Evolutionary conservation across 306 rosid genomes (phyloP).

Genomic region (Dalbergia oliveri): DNA sequence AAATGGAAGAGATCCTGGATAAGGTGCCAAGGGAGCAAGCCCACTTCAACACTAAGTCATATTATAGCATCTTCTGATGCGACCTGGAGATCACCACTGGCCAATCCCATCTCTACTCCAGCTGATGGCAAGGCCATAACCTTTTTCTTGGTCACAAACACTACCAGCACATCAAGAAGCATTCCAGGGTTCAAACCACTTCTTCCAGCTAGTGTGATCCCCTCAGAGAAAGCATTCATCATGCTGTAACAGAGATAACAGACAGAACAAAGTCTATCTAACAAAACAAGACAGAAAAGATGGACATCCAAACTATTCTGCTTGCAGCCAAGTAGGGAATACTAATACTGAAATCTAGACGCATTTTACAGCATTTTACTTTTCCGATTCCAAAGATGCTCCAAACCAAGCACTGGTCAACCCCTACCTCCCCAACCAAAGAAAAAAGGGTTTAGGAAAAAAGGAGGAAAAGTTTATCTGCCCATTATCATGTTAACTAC

Average conservation of each 20-base stretch:
- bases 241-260: constrained; percentile 55
- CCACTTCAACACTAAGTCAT: too few relatives aligned
- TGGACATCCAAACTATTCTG: neutral
- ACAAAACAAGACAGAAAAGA: constrained; percentile 30
- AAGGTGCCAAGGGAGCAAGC: too few relatives aligned
- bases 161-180: constrained; percentile 85
- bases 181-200: constrained; percentile 73
- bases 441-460: neutral
- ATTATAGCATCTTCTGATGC: too few relatives aligned
- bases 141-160: constrained; percentile 7
- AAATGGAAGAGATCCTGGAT: too few relatives aligned
- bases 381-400: constrained; percentile 30
- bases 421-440: neutral
- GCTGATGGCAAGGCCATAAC: too few relatives aligned
- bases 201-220: constrained; percentile 72
- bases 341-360: too few relatives aligned
- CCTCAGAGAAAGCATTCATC: constrained; percentile 94
- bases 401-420: neutral
- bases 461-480: constrained; percentile 58
- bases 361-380: too few relatives aligned
- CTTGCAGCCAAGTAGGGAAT: too few relatives aligned
- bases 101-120: too few relatives aligned
- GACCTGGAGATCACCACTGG: too few relatives aligned
- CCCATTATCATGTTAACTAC: constrained; percentile 99
- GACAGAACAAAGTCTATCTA: constrained; percentile 9